Evolutionary conservation across 495 filamentous ascomycete species (phyloP).

Genomic region (Amorphotheca resinae): DNA sequence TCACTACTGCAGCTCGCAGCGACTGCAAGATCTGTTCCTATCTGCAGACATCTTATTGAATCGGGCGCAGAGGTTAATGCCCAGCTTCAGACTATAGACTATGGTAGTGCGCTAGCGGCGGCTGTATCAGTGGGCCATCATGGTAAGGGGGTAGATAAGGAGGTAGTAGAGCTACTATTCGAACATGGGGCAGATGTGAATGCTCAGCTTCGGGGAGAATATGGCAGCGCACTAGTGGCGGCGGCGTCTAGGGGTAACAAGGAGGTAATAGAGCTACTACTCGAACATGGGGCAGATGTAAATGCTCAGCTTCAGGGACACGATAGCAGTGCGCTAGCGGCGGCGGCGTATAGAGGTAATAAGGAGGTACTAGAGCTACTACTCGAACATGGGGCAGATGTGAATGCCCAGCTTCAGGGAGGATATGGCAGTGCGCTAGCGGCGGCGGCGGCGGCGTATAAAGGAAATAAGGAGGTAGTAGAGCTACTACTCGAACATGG

Average conservation of each 20-base stretch:
- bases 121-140: background rate
- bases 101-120: slow-evolving; percentile 8
- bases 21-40: slow-evolving; percentile 2
- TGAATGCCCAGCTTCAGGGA: slow-evolving; percentile 9
- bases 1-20: slow-evolving; percentile 18
- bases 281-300: slow-evolving; percentile 8
- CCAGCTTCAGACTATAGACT: slow-evolving; percentile 6
- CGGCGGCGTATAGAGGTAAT: background rate
- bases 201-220: slow-evolving; percentile 5
- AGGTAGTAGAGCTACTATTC: background rate
- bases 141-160: no score
- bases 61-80: slow-evolving; percentile 9
- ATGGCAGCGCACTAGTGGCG: slow-evolving; percentile 6
- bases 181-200: slow-evolving; percentile 9
- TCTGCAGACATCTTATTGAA: background rate
- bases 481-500: slow-evolving; percentile 21
- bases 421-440: slow-evolving; percentile 6
- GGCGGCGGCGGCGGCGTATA: background rate
- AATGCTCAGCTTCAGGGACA: slow-evolving; percentile 8
- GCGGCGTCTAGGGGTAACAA: background rate
- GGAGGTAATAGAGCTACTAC: background rate
- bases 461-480: slow-evolving; percentile 11
- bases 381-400: slow-evolving; percentile 6
- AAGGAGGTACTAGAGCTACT: background rate
- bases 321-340: slow-evolving; percentile 6